These are phyloP conservation scores for Backusella liffmaniae DNA, from an alignment of 192 early-diverging fungal genomes.

Conservation along the genomic window DNA sequence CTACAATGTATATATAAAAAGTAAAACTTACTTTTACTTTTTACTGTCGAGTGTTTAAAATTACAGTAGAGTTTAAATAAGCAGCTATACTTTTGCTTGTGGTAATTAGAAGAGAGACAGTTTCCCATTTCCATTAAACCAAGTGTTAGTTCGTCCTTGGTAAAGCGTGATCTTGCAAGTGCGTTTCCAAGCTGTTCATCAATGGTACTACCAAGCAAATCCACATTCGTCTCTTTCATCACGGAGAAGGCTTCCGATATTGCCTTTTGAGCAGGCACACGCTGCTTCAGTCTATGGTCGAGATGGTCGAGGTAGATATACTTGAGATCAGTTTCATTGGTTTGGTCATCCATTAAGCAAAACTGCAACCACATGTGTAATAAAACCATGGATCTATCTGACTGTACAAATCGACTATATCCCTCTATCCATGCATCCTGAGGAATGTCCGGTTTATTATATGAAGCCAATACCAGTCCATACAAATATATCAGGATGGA, in stretches of 20 bases:
- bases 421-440: slow-evolving; percentile 1
- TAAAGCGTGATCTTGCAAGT: background rate
- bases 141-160: slow-evolving; percentile 19
- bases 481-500: slow-evolving; percentile 27
- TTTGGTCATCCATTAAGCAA: slow-evolving; percentile 3
- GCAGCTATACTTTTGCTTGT: background rate
- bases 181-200: slow-evolving; percentile 23
- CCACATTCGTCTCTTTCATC: background rate
- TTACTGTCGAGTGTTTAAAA: background rate
- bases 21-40: background rate
- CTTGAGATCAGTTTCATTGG: background rate
- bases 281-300: background rate
- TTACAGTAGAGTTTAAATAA: background rate
- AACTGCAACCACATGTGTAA: slow-evolving; percentile 17
- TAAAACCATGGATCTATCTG: background rate
- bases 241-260: background rate
- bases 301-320: background rate
- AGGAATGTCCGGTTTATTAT: background rate
- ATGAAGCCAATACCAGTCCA: slow-evolving; percentile 21
- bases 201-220: background rate
- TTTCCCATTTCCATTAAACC: slow-evolving; percentile 12
- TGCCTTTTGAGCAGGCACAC: background rate
- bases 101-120: background rate
- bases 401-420: slow-evolving; percentile 21
- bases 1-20: background rate